Percentiles rank a stretch among this genome's conserved stretches.
These are phyloP conservation scores for Calonectria montana DNA, from an alignment of 2,329 filamentous ascomycete species.

Conservation along the genomic window DNA sequence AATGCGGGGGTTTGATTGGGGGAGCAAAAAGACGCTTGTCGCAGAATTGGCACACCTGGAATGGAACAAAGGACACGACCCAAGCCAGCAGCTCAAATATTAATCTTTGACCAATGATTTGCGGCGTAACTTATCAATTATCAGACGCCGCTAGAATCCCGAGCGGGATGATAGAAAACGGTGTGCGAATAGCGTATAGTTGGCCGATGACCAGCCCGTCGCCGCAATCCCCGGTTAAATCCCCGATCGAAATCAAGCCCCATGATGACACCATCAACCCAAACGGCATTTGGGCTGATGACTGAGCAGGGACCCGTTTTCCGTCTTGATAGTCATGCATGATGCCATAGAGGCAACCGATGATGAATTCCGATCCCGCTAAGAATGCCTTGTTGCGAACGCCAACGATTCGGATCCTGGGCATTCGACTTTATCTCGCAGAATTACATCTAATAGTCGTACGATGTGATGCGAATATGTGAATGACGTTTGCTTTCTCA, in stretches of 20 bases:
- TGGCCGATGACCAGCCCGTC: background rate
- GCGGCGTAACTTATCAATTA: background rate
- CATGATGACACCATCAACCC: conserved; percentile 1
- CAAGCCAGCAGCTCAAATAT: background rate
- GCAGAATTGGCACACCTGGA: background rate
- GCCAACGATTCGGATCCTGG: background rate
- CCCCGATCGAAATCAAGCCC: background rate
- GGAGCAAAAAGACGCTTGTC: background rate
- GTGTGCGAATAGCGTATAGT: background rate
- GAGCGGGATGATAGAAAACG: background rate
- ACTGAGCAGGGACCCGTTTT: background rate
- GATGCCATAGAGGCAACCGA: background rate
- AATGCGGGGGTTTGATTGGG: conserved; percentile 4
- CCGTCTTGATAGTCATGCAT: background rate
- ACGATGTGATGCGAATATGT: too few species aligned
- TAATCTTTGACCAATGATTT: conserved; percentile 5
- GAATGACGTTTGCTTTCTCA: background rate
- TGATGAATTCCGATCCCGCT: background rate
- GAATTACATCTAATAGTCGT: background rate
- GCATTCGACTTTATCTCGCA: background rate
- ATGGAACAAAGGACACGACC: background rate
- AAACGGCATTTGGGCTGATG: background rate
- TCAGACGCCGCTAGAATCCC: background rate
- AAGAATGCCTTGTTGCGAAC: background rate
- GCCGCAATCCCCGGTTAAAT: background rate